Conservation (phyloP, 805 yeast genomes). For the Saccharomycopsis olivae region DNA sequence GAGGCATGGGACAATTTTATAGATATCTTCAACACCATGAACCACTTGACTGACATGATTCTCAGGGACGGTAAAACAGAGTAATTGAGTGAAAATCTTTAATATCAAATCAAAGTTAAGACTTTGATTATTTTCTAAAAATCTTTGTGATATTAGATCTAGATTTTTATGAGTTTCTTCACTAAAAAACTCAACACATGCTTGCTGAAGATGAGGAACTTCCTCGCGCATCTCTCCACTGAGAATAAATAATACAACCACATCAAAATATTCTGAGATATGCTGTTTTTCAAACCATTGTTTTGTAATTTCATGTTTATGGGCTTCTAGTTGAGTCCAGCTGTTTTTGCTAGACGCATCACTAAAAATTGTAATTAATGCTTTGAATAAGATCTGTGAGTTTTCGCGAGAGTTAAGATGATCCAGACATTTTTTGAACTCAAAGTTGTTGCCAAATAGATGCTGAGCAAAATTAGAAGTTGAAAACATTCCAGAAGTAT, state of each 20-base stretch:
- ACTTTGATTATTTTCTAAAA: not conserved
- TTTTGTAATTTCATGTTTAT: not conserved
- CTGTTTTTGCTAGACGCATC: too few relatives aligned
- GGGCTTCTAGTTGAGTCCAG: too few relatives aligned
- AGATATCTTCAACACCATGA: slow-evolving; percentile 12
- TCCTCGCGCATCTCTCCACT: not conserved
- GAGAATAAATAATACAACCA: not conserved
- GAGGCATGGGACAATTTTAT: slow-evolving; percentile 21
- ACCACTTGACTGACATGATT: slow-evolving; percentile 4
- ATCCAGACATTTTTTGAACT: too few relatives aligned
- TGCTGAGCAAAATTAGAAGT: too few relatives aligned
- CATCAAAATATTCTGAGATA: not conserved
- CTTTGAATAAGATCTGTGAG: too few relatives aligned
- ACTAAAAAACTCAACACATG: not conserved
- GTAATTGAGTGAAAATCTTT: too few relatives aligned
- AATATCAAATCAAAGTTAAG: not conserved
- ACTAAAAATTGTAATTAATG: too few relatives aligned
- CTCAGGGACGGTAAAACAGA: not conserved
- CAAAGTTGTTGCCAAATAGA: too few relatives aligned
- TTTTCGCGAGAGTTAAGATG: too few relatives aligned
- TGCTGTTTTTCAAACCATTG: not conserved
- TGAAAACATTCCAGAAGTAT: too few relatives aligned
- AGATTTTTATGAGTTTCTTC: not conserved
- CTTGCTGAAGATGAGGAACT: not conserved
- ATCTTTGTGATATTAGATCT: not conserved